Evolutionary conservation across 805 yeast species (phyloP).

Genomic region (Saccharomyces kudriavzevii): DNA sequence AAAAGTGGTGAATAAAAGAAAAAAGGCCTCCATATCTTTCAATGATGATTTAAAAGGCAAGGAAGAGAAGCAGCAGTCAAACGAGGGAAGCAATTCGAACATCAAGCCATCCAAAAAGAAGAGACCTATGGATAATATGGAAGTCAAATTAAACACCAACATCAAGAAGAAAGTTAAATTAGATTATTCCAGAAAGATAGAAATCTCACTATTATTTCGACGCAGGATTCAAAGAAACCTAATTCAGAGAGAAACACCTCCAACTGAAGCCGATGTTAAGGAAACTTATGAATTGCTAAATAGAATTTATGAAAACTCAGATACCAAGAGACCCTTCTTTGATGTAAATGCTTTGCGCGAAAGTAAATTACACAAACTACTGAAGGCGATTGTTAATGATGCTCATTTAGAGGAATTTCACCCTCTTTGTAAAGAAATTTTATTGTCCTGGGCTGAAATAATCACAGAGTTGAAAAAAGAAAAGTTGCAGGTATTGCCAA

Average conservation of each 20-base stretch:
- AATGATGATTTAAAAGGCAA: neutral
- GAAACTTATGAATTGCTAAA: slow-evolving; percentile 24
- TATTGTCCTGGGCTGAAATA: slow-evolving; percentile 19
- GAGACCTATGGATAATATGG: neutral
- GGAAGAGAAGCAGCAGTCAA: neutral
- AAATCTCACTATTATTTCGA: slow-evolving; percentile 24
- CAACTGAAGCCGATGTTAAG: slow-evolving; percentile 17
- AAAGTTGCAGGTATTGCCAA: slow-evolving; percentile 9
- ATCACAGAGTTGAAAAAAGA: slow-evolving; percentile 21
- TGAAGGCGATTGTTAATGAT: slow-evolving; percentile 24
- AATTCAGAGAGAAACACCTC: slow-evolving; percentile 26
- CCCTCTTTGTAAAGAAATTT: slow-evolving; percentile 19
- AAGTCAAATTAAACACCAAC: neutral
- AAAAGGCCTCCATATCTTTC: neutral
- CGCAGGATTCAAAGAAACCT: slow-evolving; percentile 27
- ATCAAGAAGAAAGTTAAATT: slow-evolving; percentile 12
- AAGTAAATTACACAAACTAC: slow-evolving; percentile 27
- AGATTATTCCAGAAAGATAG: slow-evolving; percentile 21
- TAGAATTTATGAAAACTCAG: slow-evolving; percentile 20
- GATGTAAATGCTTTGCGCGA: slow-evolving; percentile 24
- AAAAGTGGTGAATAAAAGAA: slow-evolving; percentile 3
- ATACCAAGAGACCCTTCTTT: slow-evolving; percentile 24
- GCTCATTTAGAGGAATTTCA: slow-evolving; percentile 25
- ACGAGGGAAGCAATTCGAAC: neutral
- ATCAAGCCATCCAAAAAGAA: neutral